Evolutionary conservation across 1,284 basidiomycete genomes (phyloP), one percentile per base, ranked within the genome.

Genomic region (Trichosporon sp.): DNA sequence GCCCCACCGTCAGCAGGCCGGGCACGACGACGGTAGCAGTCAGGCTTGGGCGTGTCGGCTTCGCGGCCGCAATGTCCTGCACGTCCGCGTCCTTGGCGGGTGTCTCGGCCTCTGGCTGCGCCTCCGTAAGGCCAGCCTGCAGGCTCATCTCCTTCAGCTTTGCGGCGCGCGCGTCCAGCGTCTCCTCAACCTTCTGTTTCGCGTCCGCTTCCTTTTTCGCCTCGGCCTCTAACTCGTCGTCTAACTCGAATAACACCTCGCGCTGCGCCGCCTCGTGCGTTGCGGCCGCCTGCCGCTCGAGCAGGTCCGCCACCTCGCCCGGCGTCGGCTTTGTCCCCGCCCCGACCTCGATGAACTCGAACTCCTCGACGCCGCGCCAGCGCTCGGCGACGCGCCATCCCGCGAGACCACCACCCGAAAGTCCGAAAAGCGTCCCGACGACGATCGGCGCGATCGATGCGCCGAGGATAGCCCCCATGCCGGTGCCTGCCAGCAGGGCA

Each of bases 191-290:
- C 6, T 88, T 86, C 78, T 94, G 92, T 80, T 91, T 90, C 72
- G 88, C 87, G 74, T 91, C 88, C 72, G 90, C 89, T 76, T 91
- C 89, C 65, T 90, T 86, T 70, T 93, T 86, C 0, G 27, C 77
- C 66, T 64, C 62, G 6, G 53, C 62, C 35, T 32, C 38, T 1
- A 72, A 51, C 3, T 53, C 34, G 7, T 62, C 71, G 18, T 66
- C 62, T 18, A 72, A 64, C 62, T 72, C 68, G 34, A 65, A 64
- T 53, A 42, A 23, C 23, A 68, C 67, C 64, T 68, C 69, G 8
- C 44, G 38, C 9, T 44, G 51, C 12, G 71, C 68, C 6, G 66
- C 71, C 18, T 62, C 66, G 21, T 66, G 63, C 15, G 34, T 60
- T 25, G 65, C 60, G 15, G 32, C 66, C 11, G 63, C 67, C 5